Base-by-base conservation (phyloP, 768 basidiomycete genomes). In the Agrocybe pediades region DNA sequence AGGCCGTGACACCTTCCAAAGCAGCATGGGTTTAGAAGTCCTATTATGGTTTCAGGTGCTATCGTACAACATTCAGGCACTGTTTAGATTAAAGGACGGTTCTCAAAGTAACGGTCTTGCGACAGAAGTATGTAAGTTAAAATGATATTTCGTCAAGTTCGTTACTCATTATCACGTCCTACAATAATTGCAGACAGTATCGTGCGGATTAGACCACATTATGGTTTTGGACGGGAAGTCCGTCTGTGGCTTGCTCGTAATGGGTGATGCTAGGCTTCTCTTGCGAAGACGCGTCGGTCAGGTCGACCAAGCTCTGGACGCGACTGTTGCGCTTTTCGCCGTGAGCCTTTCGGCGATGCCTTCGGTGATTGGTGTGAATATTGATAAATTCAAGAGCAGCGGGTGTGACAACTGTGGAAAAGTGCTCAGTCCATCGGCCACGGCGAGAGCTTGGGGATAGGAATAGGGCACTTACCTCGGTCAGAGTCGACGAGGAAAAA, bases 401-500 rank as follows among this genome's bases (percentile, higher is more conserved):
- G 3, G 59, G 40, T 8, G 63, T 49, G 17, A 68, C 67, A 40
- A 65, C 63, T 70, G 51, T 17, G 20, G 30, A 30, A 21, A 36
- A 48, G 24, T 2, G 36, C 26, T 26, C 8, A 42, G 43, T 15
- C 49, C 13, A 44, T 39, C 20, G 3, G 4, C 30, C 4, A 53
- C 43, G 2, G 6, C 17, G 27, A 13, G 9, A 41, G 23, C 6
- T 29, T 27, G 6, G n/a, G 15, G 4, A 1, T 11, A 16, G 21
- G 49, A 33, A 29, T 30, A 40, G 13, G 19, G 9, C 17, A 67
- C 79, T 54, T 60, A 84, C 85, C 82, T 66, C 85, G 70, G 56
- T 80, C 78, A 9, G 81, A 82, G 63, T 87, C 86, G 20, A 71
- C 65, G 21, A 88, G 68, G 65, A 88, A 74, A 8, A 78, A 53